Conservation (phyloP, 2,329 filamentous ascomycete genomes). For the Talaromyces sp. region DNA sequence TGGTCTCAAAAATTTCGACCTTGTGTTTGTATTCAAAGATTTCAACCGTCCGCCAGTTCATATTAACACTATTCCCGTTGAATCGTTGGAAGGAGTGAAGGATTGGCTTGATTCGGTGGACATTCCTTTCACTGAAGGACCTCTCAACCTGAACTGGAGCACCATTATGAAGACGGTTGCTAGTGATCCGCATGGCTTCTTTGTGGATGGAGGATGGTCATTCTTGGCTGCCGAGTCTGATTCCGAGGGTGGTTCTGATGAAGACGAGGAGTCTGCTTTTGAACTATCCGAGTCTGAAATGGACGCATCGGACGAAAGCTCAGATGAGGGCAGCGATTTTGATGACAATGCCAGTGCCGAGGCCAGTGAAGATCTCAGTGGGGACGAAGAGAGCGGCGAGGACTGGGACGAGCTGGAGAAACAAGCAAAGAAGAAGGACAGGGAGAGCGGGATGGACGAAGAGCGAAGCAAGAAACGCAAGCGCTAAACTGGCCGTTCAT, state of each 20-base stretch:
- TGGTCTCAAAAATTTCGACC: conserved; percentile 96
- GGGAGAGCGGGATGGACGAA: conserved; percentile 50
- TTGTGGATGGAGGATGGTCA: conserved; percentile 89
- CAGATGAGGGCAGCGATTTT: conserved; percentile 88
- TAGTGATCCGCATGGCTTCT: conserved; percentile 90
- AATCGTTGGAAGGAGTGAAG: conserved; percentile 90
- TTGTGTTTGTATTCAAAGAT: conserved; percentile 98
- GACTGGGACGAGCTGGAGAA: conserved; percentile 94
- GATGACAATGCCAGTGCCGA: conserved; percentile 87
- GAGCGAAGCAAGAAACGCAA: conserved; percentile 70
- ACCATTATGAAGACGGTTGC: conserved; percentile 99
- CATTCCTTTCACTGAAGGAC: conserved; percentile 89
- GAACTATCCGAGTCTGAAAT: conserved; percentile 85
- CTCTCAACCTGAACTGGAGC: conserved; percentile 96
- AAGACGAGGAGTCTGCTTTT: conserved; percentile 86
- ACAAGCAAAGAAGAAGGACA: conserved; percentile 67
- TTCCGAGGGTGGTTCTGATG: conserved; percentile 69
- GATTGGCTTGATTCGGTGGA: conserved; percentile 97
- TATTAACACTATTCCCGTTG: conserved; percentile 97
- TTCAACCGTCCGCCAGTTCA: conserved; percentile 86
- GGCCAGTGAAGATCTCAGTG: conserved; percentile 56
- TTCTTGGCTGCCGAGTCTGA: conserved; percentile 88
- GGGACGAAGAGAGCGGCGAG: conserved; percentile 71
- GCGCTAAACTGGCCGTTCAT: conserved; percentile 38
- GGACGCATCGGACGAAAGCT: conserved; percentile 65